phyloP scores from a whole-genome alignment of 2,329 filamentous ascomycete genomes.

The Colletotrichum sublineola region DNA sequence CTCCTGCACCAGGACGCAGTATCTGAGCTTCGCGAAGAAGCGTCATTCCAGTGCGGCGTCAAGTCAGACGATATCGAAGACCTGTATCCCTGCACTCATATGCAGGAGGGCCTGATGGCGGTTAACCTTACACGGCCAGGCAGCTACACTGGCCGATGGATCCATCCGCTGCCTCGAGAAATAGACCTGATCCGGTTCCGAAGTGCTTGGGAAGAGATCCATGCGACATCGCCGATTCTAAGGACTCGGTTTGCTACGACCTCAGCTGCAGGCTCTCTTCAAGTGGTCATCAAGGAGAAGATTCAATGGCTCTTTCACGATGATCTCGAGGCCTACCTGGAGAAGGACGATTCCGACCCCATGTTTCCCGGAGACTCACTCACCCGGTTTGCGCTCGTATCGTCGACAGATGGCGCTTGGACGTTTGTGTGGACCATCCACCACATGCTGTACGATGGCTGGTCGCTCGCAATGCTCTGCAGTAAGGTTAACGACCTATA shows the following conservation, averaged over 20 bases:
- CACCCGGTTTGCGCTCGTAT: slow-evolving; percentile 43
- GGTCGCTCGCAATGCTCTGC: slow-evolving; percentile 30
- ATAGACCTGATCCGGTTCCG: slow-evolving; percentile 41
- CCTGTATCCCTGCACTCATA: slow-evolving; percentile 44
- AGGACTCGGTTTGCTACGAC: slow-evolving; percentile 44
- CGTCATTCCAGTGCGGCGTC: slow-evolving; percentile 21
- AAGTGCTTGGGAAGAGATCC: slow-evolving; percentile 42
- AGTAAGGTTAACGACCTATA: slow-evolving; percentile 8
- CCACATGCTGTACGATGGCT: slow-evolving; percentile 37
- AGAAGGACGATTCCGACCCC: slow-evolving; percentile 22
- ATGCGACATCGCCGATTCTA: slow-evolving; percentile 41
- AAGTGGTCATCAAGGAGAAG: slow-evolving; percentile 56
- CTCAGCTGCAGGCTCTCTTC: slow-evolving; percentile 55
- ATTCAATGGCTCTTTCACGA: slow-evolving; percentile 20
- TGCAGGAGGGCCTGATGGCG: slow-evolving; percentile 45
- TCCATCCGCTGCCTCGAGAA: slow-evolving; percentile 29
- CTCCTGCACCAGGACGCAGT: background rate
- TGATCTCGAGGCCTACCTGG: slow-evolving; percentile 31
- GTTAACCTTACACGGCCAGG: slow-evolving; percentile 45
- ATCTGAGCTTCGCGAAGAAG: slow-evolving; percentile 10
- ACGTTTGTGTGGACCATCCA: slow-evolving; percentile 45
- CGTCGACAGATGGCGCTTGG: background rate
- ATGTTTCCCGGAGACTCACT: slow-evolving; percentile 45
- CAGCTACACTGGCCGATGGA: slow-evolving; percentile 42
- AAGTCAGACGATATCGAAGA: slow-evolving; percentile 36